These are phyloP conservation scores for Hymenoscyphus fraxineus DNA, from an alignment of 2,329 filamentous ascomycete species.

Conservation along the genomic window DNA sequence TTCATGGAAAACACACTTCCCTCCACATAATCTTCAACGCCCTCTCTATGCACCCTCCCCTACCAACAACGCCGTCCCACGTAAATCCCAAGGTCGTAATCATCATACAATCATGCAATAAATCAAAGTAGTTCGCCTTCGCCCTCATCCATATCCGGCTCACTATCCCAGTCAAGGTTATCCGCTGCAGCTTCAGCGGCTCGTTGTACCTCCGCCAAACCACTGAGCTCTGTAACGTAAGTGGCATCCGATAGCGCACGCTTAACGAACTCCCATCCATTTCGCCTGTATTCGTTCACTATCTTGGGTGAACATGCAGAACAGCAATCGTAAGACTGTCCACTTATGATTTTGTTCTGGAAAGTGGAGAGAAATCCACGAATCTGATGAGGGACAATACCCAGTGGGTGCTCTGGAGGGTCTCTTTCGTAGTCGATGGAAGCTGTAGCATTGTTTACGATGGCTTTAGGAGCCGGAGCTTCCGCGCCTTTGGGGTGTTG, in stretches of 20 bases:
- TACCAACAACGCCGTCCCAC: conserved; percentile 2
- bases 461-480: conserved; percentile 51
- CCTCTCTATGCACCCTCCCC: not conserved
- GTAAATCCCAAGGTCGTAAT: conserved; percentile 7
- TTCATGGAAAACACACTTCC: not conserved
- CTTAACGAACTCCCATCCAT: conserved; percentile 75
- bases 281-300: conserved; percentile 60
- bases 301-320: conserved; percentile 74
- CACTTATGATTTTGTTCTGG: conserved; percentile 68
- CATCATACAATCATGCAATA: conserved; percentile 6
- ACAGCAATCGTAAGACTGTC: conserved; percentile 74
- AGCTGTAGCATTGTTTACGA: conserved; percentile 35
- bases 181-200: conserved; percentile 46
- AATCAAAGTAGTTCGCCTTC: conserved; percentile 32
- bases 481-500: conserved; percentile 75
- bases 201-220: conserved; percentile 67
- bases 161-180: conserved; percentile 60
- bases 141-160: conserved; percentile 49
- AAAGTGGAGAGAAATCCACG: conserved; percentile 74
- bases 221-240: conserved; percentile 74
- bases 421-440: conserved; percentile 48
- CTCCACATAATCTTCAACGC: not conserved
- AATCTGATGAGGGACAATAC: conserved; percentile 74
- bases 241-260: conserved; percentile 69
- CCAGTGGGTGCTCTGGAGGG: conserved; percentile 56